Evolutionary conservation across 2,329 filamentous ascomycete species (phyloP).

Genomic region (Colletotrichum filicis): DNA sequence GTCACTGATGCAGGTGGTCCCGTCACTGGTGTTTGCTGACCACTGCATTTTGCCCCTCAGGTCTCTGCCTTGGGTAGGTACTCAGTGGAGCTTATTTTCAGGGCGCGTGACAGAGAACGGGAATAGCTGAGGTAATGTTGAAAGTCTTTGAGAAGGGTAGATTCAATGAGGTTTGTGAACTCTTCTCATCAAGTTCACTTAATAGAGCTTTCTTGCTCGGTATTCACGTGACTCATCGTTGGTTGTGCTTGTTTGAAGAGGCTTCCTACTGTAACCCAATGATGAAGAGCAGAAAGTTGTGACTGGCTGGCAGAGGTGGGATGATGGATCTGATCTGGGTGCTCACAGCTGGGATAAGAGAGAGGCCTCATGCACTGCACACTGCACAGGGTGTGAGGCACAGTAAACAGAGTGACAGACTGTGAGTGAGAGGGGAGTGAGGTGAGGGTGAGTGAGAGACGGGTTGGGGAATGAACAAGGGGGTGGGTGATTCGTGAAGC

Average conservation of each 20-base stretch:
- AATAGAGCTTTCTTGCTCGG: background rate
- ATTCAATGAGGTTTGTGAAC: background rate
- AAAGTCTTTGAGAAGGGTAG: background rate
- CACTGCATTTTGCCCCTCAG: background rate
- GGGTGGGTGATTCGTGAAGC: background rate
- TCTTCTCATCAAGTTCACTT: background rate
- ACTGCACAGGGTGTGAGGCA: background rate
- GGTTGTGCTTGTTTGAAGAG: background rate
- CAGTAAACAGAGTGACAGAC: background rate
- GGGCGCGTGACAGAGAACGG: background rate
- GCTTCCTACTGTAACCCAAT: background rate
- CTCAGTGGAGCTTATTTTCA: background rate
- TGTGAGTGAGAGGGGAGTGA: background rate
- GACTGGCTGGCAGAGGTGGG: background rate
- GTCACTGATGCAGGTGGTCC: constrained; percentile 15
- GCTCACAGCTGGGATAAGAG: background rate
- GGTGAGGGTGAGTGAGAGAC: background rate
- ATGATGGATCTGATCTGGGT: background rate
- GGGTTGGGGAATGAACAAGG: background rate
- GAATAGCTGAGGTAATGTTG: background rate
- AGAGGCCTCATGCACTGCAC: background rate
- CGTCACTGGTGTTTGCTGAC: background rate
- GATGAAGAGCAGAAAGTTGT: background rate
- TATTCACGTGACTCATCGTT: background rate
- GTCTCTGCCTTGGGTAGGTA: background rate